Evolutionary conservation across 331 rosid species (phyloP).

Genomic region (Quercus lobata): DNA sequence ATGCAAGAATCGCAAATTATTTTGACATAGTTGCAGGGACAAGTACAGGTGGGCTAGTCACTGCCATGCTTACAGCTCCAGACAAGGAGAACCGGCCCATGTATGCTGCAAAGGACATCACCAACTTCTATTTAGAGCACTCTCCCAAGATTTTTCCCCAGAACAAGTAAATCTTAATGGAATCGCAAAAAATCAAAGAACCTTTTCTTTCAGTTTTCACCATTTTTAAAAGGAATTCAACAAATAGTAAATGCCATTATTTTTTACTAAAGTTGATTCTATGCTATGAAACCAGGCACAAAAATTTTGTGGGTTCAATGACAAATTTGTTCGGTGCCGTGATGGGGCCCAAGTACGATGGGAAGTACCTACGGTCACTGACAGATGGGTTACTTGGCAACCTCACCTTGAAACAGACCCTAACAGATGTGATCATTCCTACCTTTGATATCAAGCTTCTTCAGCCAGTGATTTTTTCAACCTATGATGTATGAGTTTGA

Average conservation of each 20-base stretch:
- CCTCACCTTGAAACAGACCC: slow-evolving; percentile 34
- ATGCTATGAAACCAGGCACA: background rate
- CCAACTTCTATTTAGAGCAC: slow-evolving; percentile 23
- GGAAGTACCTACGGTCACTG: slow-evolving; percentile 22
- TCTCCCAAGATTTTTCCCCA: slow-evolving; percentile 25
- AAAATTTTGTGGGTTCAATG: background rate
- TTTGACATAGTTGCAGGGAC: slow-evolving; percentile 34
- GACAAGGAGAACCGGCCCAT: slow-evolving; percentile 17
- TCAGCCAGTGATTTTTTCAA: slow-evolving; percentile 28
- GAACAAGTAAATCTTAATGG: background rate
- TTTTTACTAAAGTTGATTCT: no score
- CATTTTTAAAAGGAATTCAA: background rate
- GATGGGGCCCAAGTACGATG: slow-evolving; percentile 39
- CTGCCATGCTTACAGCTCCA: slow-evolving; percentile 38
- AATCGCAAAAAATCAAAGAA: background rate
- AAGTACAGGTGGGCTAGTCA: slow-evolving; percentile 41
- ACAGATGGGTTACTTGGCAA: slow-evolving; percentile 23
- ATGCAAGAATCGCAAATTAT: slow-evolving; percentile 36
- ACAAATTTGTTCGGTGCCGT: background rate
- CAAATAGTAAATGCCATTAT: background rate
- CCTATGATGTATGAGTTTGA: background rate
- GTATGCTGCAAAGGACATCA: slow-evolving; percentile 30
- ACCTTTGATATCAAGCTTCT: slow-evolving; percentile 45
- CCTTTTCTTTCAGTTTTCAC: background rate
- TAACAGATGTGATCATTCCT: slow-evolving; percentile 48